Conservation (phyloP, 2,329 filamentous ascomycete genomes). For the Karstenula rhodostoma region DNA sequence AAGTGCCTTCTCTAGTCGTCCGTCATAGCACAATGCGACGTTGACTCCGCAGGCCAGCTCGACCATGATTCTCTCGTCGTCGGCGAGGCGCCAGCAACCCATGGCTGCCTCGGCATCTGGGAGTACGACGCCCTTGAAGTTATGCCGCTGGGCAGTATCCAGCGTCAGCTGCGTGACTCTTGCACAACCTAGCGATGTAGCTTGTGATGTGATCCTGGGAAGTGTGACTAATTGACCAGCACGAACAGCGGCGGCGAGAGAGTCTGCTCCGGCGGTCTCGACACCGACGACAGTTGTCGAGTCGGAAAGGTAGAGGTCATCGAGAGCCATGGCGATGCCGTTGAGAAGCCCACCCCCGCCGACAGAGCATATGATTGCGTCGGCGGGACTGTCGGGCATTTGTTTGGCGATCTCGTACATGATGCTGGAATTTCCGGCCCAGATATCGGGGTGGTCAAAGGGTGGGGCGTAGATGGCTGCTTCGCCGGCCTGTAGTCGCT, state of each 20-base stretch:
- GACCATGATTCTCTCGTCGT: slow-evolving; percentile 82
- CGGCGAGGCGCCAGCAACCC: slow-evolving; percentile 77
- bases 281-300: slow-evolving; percentile 68
- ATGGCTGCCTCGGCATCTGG: slow-evolving; percentile 80
- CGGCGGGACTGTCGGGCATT: slow-evolving; percentile 58
- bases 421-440: slow-evolving; percentile 70
- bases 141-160: slow-evolving; percentile 65
- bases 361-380: slow-evolving; percentile 78
- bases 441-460: slow-evolving; percentile 73
- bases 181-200: slow-evolving; percentile 76
- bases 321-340: slow-evolving; percentile 75
- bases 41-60: slow-evolving; percentile 87
- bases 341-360: slow-evolving; percentile 83
- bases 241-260: slow-evolving; percentile 68
- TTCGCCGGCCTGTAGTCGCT: slow-evolving; percentile 40
- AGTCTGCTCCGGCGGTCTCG: slow-evolving; percentile 79
- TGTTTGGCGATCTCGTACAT: slow-evolving; percentile 61
- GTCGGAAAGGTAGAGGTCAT: slow-evolving; percentile 49
- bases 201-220: slow-evolving; percentile 76
- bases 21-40: slow-evolving; percentile 73
- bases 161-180: slow-evolving; percentile 74
- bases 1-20: slow-evolving; percentile 64
- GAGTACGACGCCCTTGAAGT: slow-evolving; percentile 69
- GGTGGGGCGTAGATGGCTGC: slow-evolving; percentile 70
- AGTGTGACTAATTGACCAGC: slow-evolving; percentile 68